Evolutionary conservation across 164 flowering plant species (phyloP).

Genomic region (Vitis cinerea): DNA sequence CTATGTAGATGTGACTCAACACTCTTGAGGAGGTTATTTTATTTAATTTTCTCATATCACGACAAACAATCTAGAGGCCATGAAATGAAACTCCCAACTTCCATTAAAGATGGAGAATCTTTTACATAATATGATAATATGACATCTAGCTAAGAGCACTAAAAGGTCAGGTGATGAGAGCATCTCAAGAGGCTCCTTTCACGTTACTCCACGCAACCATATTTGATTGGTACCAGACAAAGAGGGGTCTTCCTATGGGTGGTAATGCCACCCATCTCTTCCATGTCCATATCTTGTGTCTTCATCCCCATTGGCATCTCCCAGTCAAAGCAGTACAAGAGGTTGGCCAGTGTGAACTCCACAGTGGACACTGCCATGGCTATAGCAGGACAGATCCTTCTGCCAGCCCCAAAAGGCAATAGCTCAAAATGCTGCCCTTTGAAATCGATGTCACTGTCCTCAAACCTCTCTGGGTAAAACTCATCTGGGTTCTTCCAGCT

Average conservation of each 20-base stretch:
- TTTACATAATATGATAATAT: too few species aligned
- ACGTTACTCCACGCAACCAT: background rate
- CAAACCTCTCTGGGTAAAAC: constrained; percentile 6
- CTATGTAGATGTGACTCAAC: too few species aligned
- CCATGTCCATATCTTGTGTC: background rate
- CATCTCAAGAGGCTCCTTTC: too few species aligned
- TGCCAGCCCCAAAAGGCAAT: constrained; percentile 3
- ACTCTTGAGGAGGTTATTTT: too few species aligned
- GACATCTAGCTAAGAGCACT: too few species aligned
- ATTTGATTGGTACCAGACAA: background rate
- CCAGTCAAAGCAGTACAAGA: constrained; percentile 1
- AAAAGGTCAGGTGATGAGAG: too few species aligned
- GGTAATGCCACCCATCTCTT: background rate
- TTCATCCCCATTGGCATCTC: background rate
- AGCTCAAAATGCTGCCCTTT: constrained; percentile 1
- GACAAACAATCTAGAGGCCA: too few species aligned
- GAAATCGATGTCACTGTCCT: background rate
- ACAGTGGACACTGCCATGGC: background rate
- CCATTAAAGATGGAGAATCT: too few species aligned
- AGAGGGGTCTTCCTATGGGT: background rate
- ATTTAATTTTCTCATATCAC: too few species aligned
- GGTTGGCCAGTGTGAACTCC: constrained; percentile 1
- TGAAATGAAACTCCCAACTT: too few species aligned
- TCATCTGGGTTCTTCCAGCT: constrained; percentile 2
- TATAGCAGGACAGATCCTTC: constrained; percentile 1